Conservation (phyloP, 441 rosid species). For the Pelargonium exstipulatum region DNA sequence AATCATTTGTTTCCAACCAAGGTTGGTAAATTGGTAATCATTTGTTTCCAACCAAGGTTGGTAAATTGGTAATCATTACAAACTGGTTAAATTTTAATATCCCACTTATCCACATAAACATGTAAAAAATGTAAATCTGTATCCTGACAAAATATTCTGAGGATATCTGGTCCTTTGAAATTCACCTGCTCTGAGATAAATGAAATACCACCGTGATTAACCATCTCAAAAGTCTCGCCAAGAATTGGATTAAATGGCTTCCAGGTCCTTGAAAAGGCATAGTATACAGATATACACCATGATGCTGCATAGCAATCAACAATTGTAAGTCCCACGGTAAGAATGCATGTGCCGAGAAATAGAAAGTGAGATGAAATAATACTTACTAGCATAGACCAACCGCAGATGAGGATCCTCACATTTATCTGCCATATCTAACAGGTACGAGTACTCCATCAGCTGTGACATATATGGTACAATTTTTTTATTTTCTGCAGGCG, state of each 20-base stretch:
- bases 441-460: slow-evolving; percentile 94
- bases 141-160: neutral
- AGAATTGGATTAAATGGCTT: slow-evolving; percentile 97
- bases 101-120: neutral
- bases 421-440: slow-evolving; percentile 82
- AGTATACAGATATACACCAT: slow-evolving; percentile 83
- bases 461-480: slow-evolving; percentile 31
- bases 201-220: slow-evolving; percentile 61
- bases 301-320: slow-evolving; percentile 49
- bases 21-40: neutral
- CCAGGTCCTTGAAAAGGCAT: slow-evolving; percentile 81
- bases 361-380: slow-evolving; percentile 12
- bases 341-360: neutral
- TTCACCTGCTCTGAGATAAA: slow-evolving; percentile 85
- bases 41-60: neutral
- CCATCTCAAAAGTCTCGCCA: slow-evolving; percentile 95
- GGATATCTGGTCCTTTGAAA: slow-evolving; percentile 4
- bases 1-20: no score
- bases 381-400: slow-evolving; percentile 80
- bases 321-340: slow-evolving; percentile 21
- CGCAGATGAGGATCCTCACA: slow-evolving; percentile 93
- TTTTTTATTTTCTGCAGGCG: slow-evolving; percentile 12
- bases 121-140: neutral
- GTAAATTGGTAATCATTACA: neutral
- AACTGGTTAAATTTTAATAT: neutral